A percentile compares a stretch with the other conserved stretches of the same genome.
These are phyloP conservation scores for Ganoderma meredithae DNA, from an alignment of 1,284 basidiomycete genomes.

Conservation along the genomic window DNA sequence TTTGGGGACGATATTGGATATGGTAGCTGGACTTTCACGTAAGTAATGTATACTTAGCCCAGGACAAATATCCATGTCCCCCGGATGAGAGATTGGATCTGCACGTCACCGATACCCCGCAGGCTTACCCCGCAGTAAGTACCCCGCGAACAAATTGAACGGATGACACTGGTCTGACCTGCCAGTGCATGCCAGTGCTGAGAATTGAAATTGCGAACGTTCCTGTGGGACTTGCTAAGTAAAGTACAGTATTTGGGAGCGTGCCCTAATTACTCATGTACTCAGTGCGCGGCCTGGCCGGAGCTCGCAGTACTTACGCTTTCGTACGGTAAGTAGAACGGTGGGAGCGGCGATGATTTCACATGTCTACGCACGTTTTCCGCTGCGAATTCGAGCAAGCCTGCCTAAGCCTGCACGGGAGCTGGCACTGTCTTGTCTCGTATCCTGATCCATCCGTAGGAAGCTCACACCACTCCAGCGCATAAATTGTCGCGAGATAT, in stretches of 20 bases:
- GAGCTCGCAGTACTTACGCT: not conserved
- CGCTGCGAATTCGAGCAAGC: not conserved
- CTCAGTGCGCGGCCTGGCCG: too few species aligned
- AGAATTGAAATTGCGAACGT: not conserved
- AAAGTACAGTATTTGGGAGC: too few species aligned
- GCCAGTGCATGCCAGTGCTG: too few species aligned
- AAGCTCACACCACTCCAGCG: too few species aligned
- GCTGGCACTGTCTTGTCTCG: not conserved
- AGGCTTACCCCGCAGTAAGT: not conserved
- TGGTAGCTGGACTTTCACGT: not conserved
- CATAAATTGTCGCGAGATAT: not conserved
- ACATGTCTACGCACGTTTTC: too few species aligned
- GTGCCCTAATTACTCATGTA: too few species aligned
- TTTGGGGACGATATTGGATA: not conserved
- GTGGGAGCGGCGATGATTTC: not conserved
- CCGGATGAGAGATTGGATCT: constrained; percentile 3
- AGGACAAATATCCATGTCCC: not conserved
- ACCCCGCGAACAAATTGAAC: not conserved
- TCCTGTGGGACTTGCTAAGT: not conserved
- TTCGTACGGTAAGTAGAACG: too few species aligned
- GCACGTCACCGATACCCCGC: not conserved
- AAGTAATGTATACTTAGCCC: not conserved
- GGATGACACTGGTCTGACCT: not conserved
- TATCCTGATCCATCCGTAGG: not conserved
- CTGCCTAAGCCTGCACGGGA: not conserved